These are phyloP conservation scores for Backusella tarrabulga DNA, from an alignment of 192 early-diverging fungal genomes.

Conservation along the genomic window DNA sequence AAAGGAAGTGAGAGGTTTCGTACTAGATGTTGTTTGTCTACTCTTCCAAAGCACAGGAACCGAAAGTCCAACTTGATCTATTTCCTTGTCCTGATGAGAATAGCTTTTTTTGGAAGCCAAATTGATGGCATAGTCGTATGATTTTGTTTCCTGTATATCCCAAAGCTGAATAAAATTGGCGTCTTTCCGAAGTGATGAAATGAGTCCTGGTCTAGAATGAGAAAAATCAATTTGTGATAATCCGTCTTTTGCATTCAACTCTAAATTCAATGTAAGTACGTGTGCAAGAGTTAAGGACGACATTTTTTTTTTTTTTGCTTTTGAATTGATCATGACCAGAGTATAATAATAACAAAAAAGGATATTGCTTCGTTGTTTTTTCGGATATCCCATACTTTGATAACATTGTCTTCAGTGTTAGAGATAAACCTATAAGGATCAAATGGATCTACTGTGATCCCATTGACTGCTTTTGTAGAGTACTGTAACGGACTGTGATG, in stretches of 20 bases:
- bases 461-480: conserved; percentile 68
- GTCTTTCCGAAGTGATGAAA: conserved; percentile 61
- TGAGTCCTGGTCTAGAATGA: conserved; percentile 50
- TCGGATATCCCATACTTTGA: conserved; percentile 76
- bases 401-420: conserved; percentile 60
- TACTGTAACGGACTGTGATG: conserved; percentile 50
- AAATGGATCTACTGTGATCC: conserved; percentile 69
- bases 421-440: conserved; percentile 67
- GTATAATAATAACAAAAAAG: conserved; percentile 30
- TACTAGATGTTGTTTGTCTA: neutral
- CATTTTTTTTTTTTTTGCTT: neutral
- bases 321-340: neutral
- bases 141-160: conserved; percentile 61
- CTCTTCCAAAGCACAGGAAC: conserved; percentile 39
- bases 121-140: neutral
- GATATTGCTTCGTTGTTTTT: conserved; percentile 62
- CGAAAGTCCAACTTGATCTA: conserved; percentile 33
- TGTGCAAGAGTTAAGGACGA: neutral
- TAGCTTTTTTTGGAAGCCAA: neutral
- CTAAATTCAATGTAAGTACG: conserved; percentile 14
- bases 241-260: neutral
- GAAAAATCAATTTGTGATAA: conserved; percentile 63
- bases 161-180: conserved; percentile 53
- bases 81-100: neutral
- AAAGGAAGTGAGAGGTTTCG: neutral